Conservation (phyloP, 768 basidiomycete genomes). For the Scleroderma citrinum region DNA sequence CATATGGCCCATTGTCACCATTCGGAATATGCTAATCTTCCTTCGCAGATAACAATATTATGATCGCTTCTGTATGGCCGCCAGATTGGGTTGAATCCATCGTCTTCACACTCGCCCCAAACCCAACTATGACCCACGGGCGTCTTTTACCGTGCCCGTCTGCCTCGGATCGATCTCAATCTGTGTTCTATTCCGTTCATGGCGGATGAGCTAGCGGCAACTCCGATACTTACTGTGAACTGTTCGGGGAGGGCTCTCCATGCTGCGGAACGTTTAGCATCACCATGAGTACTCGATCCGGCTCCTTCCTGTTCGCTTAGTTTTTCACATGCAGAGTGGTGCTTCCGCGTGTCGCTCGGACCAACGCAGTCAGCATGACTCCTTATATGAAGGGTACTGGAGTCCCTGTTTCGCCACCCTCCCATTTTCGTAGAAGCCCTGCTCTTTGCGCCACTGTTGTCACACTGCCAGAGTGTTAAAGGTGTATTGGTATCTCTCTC, state of each 20-base stretch:
- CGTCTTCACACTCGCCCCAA: not conserved
- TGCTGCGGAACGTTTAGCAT: not conserved
- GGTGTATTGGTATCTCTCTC: slow-evolving; percentile 14
- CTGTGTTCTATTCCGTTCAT: slow-evolving; percentile 14
- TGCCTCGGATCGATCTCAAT: slow-evolving; percentile 8
- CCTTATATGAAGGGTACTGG: slow-evolving; percentile 5
- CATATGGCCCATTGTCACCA: too few species aligned
- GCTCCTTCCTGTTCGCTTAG: not conserved
- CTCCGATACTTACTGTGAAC: slow-evolving; percentile 1
- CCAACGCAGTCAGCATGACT: not conserved
- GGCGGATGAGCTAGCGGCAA: slow-evolving; percentile 24
- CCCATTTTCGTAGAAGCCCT: slow-evolving; percentile 9
- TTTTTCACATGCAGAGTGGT: not conserved
- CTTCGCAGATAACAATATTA: not conserved
- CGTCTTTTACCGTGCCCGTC: slow-evolving; percentile 4
- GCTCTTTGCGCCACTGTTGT: slow-evolving; percentile 4
- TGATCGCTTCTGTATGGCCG: not conserved
- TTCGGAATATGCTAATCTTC: not conserved
- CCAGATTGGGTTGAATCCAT: too few species aligned
- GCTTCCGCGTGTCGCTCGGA: not conserved
- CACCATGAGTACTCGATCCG: not conserved
- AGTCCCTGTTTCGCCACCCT: slow-evolving; percentile 7
- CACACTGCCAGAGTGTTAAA: slow-evolving; percentile 3
- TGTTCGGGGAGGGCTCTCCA: not conserved
- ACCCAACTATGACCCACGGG: not conserved